Conservation (phyloP, 441 rosid genomes). For the Gossypium davidsonii region DNA sequence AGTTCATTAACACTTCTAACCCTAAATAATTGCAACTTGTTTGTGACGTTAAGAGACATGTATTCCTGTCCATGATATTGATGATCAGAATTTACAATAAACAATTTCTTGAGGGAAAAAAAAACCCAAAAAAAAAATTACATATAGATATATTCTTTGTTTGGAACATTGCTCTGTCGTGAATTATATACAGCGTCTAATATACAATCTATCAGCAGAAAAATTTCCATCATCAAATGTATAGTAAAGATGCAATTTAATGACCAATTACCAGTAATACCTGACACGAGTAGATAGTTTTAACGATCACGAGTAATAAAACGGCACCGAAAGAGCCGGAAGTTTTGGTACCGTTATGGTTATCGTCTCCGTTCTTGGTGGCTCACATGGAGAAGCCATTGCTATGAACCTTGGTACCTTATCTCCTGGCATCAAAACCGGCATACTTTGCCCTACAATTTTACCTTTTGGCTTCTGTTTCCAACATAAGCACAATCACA, state of each 20-base stretch:
- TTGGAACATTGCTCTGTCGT: background rate
- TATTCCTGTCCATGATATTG: too few species aligned
- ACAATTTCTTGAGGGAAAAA: too few species aligned
- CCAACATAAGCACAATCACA: background rate
- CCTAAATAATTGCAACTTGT: too few species aligned
- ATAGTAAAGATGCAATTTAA: background rate
- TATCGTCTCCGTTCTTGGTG: constrained; percentile 4
- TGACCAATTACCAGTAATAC: background rate
- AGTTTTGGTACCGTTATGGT: constrained; percentile 14
- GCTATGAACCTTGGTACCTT: constrained; percentile 40
- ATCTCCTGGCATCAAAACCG: constrained; percentile 51
- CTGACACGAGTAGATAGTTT: too few species aligned
- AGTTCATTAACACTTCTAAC: too few species aligned
- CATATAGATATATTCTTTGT: too few species aligned
- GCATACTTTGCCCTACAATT: constrained; percentile 15
- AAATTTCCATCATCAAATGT: background rate
- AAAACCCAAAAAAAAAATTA: too few species aligned
- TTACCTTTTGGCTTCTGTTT: constrained; percentile 21
- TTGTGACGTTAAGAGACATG: too few species aligned
- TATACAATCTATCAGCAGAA: background rate
- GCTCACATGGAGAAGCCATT: constrained; percentile 33
- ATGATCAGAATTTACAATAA: too few species aligned
- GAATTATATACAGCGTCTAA: background rate
- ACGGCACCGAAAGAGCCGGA: background rate
- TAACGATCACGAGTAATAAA: background rate